Evolutionary conservation across 2,329 filamentous ascomycete genomes (phyloP), one percentile per base, ranked within the genome.

Genomic region (Scorias spongiosa): DNA sequence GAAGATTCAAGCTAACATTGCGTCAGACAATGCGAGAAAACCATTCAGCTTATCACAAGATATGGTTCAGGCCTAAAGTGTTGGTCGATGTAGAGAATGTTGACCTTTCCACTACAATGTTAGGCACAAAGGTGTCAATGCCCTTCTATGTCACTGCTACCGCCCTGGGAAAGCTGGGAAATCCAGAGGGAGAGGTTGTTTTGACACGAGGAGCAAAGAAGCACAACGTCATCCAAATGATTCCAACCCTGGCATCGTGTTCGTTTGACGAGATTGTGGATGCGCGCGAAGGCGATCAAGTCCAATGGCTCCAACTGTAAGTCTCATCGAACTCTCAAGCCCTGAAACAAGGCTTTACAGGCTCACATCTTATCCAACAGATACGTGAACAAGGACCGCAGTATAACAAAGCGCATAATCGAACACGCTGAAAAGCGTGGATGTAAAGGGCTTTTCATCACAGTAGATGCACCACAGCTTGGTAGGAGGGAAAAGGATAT

Each of bases 61-160:
- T 95, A 65, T 83, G 91, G 89, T 96, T 98, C 70, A 79, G 91
- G 17, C 91, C 91, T 2, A 80, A 80, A 50, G 70, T 98, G 44
- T 78, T 98, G 44, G 78, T 93, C 43, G 81, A 98, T 57, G 91
- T 98, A 30, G 84, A 88, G 61, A 74, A 84, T 17, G 75, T 98
- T 48, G 85, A 95, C 62, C 78, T 84, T 60, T 78, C 77, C 30
- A 96, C 88, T 18, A 94, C 83, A 2, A 96, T 98, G 89, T 81
- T 98, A 43, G 89, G 88, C 51, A 80, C 81, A 30, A 87, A 84
- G 59, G 77, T 78, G 49, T 76, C 80, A 49, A 83, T 93, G 40
- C 91, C 91, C 17, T 93, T 95, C 68, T 98, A 98, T 66, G 82
- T 98, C 15, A 95, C 91, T 1, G 91, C 91, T 39, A 96, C 91